Percentiles rank a stretch among this genome's conserved stretches.
phyloP scores from a whole-genome alignment of 2,329 filamentous ascomycete species.

The Hypoxylon sp. region DNA sequence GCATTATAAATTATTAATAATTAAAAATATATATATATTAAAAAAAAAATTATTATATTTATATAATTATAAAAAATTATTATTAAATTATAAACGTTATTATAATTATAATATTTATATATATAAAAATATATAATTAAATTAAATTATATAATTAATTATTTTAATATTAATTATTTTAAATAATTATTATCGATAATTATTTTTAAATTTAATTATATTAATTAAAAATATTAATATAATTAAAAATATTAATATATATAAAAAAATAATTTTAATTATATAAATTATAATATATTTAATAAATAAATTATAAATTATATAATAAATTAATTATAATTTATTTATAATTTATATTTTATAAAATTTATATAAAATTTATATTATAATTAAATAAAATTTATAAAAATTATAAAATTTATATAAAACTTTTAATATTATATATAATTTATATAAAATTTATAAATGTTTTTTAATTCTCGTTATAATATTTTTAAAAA shows the following conservation, averaged over 20 bases:
- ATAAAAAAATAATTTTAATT: too few species aligned
- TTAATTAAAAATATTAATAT: neutral
- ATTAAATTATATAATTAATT: neutral
- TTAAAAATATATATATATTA: too few species aligned
- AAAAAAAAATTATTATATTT: neutral
- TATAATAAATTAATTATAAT: neutral
- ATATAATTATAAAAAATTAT: neutral
- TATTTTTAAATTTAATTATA: constrained; percentile 1
- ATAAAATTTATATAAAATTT: neutral
- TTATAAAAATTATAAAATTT: constrained; percentile 1
- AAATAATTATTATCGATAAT: too few species aligned
- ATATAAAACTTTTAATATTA: neutral
- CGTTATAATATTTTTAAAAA: neutral
- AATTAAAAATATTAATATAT: too few species aligned
- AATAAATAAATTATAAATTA: neutral
- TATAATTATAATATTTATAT: neutral
- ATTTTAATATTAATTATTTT: neutral
- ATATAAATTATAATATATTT: too few species aligned
- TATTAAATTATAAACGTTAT: neutral
- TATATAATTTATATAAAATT: neutral
- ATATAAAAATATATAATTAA: neutral
- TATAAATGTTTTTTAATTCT: neutral
- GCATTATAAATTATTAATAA: too few species aligned
- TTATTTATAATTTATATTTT: neutral
- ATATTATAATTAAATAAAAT: neutral